Conservation (phyloP, 805 yeast genomes). For the Lipomyces yamadae region DNA sequence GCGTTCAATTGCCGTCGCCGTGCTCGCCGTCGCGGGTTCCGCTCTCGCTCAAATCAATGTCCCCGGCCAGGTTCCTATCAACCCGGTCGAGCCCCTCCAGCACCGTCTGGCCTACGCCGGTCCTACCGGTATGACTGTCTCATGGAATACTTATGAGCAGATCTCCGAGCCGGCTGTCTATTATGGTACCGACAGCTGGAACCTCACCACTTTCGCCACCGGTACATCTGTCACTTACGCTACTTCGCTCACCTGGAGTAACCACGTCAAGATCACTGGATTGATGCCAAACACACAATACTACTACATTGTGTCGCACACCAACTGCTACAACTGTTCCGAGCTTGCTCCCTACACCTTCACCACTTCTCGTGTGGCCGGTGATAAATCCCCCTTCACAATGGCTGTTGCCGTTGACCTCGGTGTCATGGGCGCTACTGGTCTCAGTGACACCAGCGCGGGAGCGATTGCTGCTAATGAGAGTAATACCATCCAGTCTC, state of each 20-base stretch:
- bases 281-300: conserved; percentile 39
- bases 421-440: conserved; percentile 17
- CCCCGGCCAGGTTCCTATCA: conserved; percentile 13
- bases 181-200: conserved; percentile 34
- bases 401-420: conserved; percentile 20
- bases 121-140: conserved; percentile 32
- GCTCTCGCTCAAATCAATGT: conserved; percentile 10
- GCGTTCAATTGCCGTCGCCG: neutral
- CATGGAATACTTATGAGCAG: conserved; percentile 39
- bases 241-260: conserved; percentile 38
- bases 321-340: conserved; percentile 21
- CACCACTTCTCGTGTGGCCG: conserved; percentile 20
- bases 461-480: conserved; percentile 3
- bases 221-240: conserved; percentile 34
- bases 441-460: conserved; percentile 1
- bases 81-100: conserved; percentile 18
- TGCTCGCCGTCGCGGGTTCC: neutral
- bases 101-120: conserved; percentile 36
- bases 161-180: conserved; percentile 36
- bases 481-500: conserved; percentile 18
- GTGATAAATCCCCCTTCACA: conserved; percentile 19
- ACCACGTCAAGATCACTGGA: conserved; percentile 38
- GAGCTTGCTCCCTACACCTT: conserved; percentile 11
- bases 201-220: conserved; percentile 9
- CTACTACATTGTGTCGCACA: conserved; percentile 39